Evolutionary conservation across 192 early-diverging fungal species (phyloP), one percentile per base, ranked within the genome.

Genomic region (Rhizophagus clarus): DNA sequence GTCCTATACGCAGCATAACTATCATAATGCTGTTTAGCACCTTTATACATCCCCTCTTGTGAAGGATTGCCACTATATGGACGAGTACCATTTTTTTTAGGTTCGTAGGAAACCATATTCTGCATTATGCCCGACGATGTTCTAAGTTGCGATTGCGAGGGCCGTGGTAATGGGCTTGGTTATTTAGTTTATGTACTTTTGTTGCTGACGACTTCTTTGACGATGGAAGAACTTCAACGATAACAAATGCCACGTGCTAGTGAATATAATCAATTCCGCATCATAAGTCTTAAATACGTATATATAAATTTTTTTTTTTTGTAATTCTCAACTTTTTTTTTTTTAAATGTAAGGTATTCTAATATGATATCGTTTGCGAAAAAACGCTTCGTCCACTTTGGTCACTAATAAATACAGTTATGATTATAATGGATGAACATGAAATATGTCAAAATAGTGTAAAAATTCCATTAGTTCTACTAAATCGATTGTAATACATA

Each of bases 51-150:
- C 22, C 22, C 34, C 11, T 45, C 26, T 56, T 45, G 69, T 71
- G 40, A 26, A 11, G 37, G 72, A 45, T 45, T 74, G 47, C 47
- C 47, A 45, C 45, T 60, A 51, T 74, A 74, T 28, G 72, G 28
- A 14, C 72, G 72, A 29, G 72, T 14, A 51, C 32, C 47, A 45
- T 74, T 51, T 74, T 74, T 74, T 15, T 74, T 45, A 29, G 72
- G 32, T 29, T 74, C 72, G 47, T 74, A 74, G 17, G 72, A 74
- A 74, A 74, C 72, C 72, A 74, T 74, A 51, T 74, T 71, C 69
- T 71, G 69, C 69, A 71, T 71, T 67, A 31, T 67, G 31, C 28
- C 31, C 10, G 24, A 31, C 11, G 42, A 67, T 67, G 26, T 12
- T 67, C 28, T 67, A 14, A 32, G 64, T 56, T 56, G 51, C 51